Base-by-base conservation (phyloP, 2,329 filamentous ascomycete species). In the Trichoderma sp. region DNA sequence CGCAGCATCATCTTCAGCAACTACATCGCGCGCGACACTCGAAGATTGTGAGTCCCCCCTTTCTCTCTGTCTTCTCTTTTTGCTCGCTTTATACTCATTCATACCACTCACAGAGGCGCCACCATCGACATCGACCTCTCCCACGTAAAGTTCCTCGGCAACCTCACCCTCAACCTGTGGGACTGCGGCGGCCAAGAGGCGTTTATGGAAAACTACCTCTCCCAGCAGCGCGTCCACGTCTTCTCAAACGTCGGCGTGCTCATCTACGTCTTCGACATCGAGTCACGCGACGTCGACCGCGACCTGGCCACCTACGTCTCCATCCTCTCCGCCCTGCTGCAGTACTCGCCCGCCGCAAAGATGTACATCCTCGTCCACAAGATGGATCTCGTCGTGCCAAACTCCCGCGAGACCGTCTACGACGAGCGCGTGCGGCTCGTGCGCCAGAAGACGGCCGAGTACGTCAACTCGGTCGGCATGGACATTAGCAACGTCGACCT, bases 241-340 rank as follows among this genome's bases (percentile, higher is more conserved):
- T 99, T 99, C 83, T 93, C 91, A 76, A 95, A 96, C 78, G 96
- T 97, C 71, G 95, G 94, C 61, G 96, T 98, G 63, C 88, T 99
- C 69, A 98, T 99, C 80, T 99, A 99, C 83, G 96, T 99, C 79
- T 99, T 99, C 82, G 96, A 99, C 79, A 96, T 98, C 73, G 96
- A 98, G 79, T 97, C 93, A 21, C 91, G 94, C 77, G 96, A 98
- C 79, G 93, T 97, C 75, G 92, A 96, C 71, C 91, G 93, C 75
- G 96, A 99, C 79, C 88, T 98, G 64, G 89, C 95, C 68, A 97
- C 94, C 69, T 99, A 98, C 83, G 89, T 91, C 64, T 91, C 92
- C 73, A 96, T 98, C 78, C 93, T 98, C 74, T 89, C 90, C 60
- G 96, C 96, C 0, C 86, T 99, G 49, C 87, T 90, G 67, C 94